phyloP scores from a whole-genome alignment of 257 asterid genomes.

The Dorcoceras hygrometricum region DNA sequence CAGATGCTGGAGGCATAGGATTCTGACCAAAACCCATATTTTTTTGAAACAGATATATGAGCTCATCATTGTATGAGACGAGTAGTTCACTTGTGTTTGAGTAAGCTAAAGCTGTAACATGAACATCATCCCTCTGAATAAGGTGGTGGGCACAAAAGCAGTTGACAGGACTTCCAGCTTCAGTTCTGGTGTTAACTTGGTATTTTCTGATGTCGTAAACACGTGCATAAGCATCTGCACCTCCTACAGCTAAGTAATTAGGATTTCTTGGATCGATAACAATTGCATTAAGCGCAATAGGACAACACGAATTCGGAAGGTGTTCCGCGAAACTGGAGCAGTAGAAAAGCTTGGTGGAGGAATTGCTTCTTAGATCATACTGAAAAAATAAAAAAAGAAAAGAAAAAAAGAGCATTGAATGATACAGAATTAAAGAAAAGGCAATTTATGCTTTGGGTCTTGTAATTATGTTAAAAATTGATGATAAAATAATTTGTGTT shows the following conservation, averaged over 20 bases:
- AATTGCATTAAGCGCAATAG: conserved; percentile 56
- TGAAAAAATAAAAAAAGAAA: conserved; percentile 43
- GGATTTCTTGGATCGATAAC: conserved; percentile 80
- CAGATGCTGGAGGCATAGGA: conserved; percentile 39
- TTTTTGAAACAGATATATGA: conserved; percentile 65
- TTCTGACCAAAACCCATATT: conserved; percentile 58
- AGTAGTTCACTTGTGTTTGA: conserved; percentile 71
- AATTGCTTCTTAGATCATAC: conserved; percentile 72
- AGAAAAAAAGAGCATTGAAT: conserved; percentile 20
- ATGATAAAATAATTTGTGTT: background rate
- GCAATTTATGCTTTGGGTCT: background rate
- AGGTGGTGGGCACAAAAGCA: conserved; percentile 58
- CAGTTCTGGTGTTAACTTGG: conserved; percentile 38
- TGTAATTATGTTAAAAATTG: background rate
- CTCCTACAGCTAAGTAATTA: conserved; percentile 66
- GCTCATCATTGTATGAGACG: conserved; percentile 67
- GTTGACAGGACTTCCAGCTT: conserved; percentile 43
- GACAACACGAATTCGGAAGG: conserved; percentile 30
- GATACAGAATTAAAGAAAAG: conserved; percentile 5
- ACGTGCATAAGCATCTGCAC: conserved; percentile 71
- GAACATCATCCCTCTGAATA: conserved; percentile 39
- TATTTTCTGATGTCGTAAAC: conserved; percentile 64
- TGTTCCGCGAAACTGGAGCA: conserved; percentile 45
- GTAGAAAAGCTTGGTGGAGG: conserved; percentile 60
- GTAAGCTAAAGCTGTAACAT: conserved; percentile 68